phyloP scores from a whole-genome alignment of 2,329 filamentous ascomycete species.

The Tolypocladium guangdongense region DNA sequence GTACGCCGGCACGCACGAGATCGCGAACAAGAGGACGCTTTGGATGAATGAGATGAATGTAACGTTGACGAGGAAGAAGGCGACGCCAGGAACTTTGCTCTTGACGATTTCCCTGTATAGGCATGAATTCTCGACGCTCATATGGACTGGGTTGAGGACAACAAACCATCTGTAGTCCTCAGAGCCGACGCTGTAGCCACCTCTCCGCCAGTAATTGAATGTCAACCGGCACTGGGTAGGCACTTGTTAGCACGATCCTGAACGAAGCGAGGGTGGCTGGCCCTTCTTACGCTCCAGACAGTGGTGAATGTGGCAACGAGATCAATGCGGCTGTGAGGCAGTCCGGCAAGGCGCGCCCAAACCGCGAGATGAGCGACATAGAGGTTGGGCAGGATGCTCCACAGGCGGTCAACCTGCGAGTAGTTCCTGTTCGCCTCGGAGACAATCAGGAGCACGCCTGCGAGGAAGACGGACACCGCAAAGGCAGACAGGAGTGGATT shows the following conservation, averaged over 20 bases:
- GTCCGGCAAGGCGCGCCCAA: constrained; percentile 69
- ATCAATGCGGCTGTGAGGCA: constrained; percentile 62
- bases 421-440: constrained; percentile 89
- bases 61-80: constrained; percentile 79
- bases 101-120: constrained; percentile 56
- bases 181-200: constrained; percentile 77
- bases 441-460: constrained; percentile 58
- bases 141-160: neutral
- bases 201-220: constrained; percentile 94
- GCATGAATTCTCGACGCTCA: neutral
- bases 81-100: constrained; percentile 45
- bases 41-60: constrained; percentile 82
- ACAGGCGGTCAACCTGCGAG: constrained; percentile 89
- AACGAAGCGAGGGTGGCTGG: neutral
- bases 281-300: constrained; percentile 65
- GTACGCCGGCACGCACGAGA: constrained; percentile 72
- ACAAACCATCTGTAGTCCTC: constrained; percentile 84
- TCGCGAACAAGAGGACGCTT: constrained; percentile 66
- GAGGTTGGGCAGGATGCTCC: constrained; percentile 79
- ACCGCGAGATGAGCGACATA: constrained; percentile 75
- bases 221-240: constrained; percentile 51
- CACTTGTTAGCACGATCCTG: neutral
- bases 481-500: constrained; percentile 76
- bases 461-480: constrained; percentile 60
- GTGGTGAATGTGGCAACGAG: constrained; percentile 58